Evolutionary conservation across 2,329 filamentous ascomycete species (phyloP).

Genomic region (Epichloe gansuensis): DNA sequence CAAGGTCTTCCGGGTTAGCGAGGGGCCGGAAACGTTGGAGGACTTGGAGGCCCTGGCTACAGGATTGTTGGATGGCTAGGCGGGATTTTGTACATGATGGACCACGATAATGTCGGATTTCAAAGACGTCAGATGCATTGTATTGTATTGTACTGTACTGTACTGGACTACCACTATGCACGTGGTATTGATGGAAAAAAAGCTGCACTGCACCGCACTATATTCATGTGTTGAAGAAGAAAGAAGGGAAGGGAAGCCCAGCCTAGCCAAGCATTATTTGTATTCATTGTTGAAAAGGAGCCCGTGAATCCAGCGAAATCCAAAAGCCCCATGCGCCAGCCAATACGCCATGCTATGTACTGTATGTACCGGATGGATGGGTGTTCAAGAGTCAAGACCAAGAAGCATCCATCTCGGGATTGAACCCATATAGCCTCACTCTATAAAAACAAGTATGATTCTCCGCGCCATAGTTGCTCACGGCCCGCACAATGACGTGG

Average conservation of each 20-base stretch:
- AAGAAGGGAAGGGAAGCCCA: too few relatives aligned
- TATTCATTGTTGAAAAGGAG: too few relatives aligned
- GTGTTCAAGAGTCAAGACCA: background rate
- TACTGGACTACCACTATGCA: too few relatives aligned
- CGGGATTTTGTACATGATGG: background rate
- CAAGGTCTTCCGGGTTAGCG: slow-evolving; percentile 48
- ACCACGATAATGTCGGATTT: too few relatives aligned
- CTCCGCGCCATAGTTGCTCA: slow-evolving; percentile 44
- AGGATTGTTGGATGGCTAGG: slow-evolving; percentile 47
- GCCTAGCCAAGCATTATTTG: too few relatives aligned
- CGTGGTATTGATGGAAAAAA: too few relatives aligned
- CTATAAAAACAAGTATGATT: slow-evolving; percentile 57
- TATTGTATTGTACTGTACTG: too few relatives aligned
- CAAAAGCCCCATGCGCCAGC: background rate
- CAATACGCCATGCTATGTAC: background rate
- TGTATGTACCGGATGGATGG: background rate
- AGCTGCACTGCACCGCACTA: too few relatives aligned
- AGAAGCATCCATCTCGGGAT: slow-evolving; percentile 14
- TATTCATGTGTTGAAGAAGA: too few relatives aligned
- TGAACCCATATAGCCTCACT: slow-evolving; percentile 41
- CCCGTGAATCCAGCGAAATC: background rate
- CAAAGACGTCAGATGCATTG: too few relatives aligned
- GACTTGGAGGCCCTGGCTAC: slow-evolving; percentile 68
- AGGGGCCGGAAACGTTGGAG: slow-evolving; percentile 67
- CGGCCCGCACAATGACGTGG: slow-evolving; percentile 40